Percentiles rank a stretch among this genome's conserved stretches.
These are phyloP conservation scores for Uncinocarpus reesii DNA, from an alignment of 2,329 filamentous ascomycete species.

Conservation along the genomic window DNA sequence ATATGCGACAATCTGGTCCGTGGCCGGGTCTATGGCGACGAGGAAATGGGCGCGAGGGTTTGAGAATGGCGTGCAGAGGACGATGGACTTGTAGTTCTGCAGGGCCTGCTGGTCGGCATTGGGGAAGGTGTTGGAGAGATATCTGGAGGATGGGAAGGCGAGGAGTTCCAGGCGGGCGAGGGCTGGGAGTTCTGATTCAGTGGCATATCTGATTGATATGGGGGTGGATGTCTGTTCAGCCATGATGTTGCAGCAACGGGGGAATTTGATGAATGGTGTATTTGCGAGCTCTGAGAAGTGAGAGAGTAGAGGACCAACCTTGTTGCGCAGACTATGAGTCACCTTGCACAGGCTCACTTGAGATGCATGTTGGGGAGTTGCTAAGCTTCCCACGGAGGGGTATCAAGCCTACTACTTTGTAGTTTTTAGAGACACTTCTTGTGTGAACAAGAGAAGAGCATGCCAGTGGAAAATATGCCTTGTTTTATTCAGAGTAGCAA, in stretches of 20 bases:
- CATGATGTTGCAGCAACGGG: neutral
- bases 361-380: too few relatives aligned
- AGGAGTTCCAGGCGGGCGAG: neutral
- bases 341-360: too few relatives aligned
- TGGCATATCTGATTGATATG: neutral
- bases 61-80: neutral
- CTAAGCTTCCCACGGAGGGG: too few relatives aligned
- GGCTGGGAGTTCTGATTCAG: neutral
- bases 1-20: neutral
- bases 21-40: neutral
- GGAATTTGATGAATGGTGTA: neutral
- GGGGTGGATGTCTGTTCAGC: neutral
- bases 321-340: too few relatives aligned
- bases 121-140: slow-evolving; percentile 1
- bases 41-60: neutral
- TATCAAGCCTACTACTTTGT: too few relatives aligned
- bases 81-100: neutral
- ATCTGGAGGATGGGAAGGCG: neutral
- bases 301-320: too few relatives aligned
- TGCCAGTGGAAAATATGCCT: too few relatives aligned
- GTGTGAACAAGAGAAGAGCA: too few relatives aligned
- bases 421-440: too few relatives aligned
- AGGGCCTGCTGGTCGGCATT: neutral
- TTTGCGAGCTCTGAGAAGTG: too few relatives aligned
- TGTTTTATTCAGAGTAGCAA: too few relatives aligned